These are phyloP conservation scores for Penicillium glabrum DNA, from an alignment of 2,329 filamentous ascomycete genomes.

Conservation along the genomic window DNA sequence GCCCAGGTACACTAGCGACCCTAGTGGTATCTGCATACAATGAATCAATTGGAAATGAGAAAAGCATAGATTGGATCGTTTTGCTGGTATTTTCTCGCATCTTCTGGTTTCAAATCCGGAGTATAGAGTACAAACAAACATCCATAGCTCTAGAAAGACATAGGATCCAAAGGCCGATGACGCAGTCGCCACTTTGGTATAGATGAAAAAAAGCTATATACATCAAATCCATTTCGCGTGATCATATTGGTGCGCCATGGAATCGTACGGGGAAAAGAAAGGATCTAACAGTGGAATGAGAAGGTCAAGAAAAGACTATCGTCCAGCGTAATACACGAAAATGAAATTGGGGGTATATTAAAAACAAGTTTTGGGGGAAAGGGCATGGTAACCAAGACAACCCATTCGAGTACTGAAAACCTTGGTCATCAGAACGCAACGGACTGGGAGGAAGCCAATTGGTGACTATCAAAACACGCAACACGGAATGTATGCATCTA, in stretches of 20 bases:
- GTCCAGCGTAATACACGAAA: background rate
- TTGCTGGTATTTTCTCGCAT: background rate
- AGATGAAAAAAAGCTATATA: background rate
- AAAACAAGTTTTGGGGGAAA: background rate
- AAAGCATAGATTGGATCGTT: background rate
- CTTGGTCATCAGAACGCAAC: background rate
- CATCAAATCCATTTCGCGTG: background rate
- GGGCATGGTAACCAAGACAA: background rate
- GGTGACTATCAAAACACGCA: constrained; percentile 14
- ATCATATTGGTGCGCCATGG: background rate
- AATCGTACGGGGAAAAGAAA: background rate
- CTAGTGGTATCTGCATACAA: too few species aligned
- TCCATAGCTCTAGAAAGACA: background rate
- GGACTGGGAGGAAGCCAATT: background rate
- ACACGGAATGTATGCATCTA: constrained; percentile 18
- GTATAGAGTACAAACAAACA: background rate
- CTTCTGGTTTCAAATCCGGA: constrained; percentile 1
- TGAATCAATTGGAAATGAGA: too few species aligned
- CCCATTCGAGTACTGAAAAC: background rate
- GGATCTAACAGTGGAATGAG: background rate
- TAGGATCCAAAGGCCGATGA: background rate
- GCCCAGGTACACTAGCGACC: too few species aligned
- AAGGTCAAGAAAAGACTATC: background rate
- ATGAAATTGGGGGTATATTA: background rate
- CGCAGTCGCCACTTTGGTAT: background rate